Evolutionary conservation across 1,139 yeast species (phyloP).

Genomic region (Sugiyamaella sp.): DNA sequence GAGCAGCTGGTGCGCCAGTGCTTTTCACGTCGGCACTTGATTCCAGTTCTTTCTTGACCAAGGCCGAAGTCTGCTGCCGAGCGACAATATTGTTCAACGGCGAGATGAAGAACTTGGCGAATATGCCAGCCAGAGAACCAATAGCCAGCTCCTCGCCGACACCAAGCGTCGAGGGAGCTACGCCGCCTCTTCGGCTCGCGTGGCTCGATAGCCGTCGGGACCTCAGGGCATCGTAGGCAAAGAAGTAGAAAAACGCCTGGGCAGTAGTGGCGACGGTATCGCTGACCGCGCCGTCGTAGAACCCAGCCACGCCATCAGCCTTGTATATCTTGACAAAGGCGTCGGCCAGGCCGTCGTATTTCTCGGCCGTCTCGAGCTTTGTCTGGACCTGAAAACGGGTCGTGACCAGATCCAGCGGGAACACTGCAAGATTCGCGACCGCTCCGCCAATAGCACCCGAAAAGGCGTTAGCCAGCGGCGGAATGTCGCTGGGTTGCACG

Average conservation of each 20-base stretch:
- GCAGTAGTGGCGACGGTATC: constrained; percentile 40
- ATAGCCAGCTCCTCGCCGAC: constrained; percentile 85
- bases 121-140: constrained; percentile 71
- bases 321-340: constrained; percentile 58
- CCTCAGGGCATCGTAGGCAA: constrained; percentile 84
- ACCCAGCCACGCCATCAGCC: constrained; percentile 55
- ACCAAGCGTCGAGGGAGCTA: constrained; percentile 75
- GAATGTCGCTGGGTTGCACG: constrained; percentile 36
- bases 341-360: constrained; percentile 60
- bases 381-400: constrained; percentile 71
- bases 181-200: constrained; percentile 77
- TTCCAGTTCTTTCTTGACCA: constrained; percentile 12
- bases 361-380: constrained; percentile 30
- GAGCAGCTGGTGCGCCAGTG: neutral
- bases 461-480: constrained; percentile 61
- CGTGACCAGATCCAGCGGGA: constrained; percentile 73
- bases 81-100: constrained; percentile 42
- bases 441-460: constrained; percentile 83
- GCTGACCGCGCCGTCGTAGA: constrained; percentile 67
- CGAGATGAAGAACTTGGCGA: constrained; percentile 41
- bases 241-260: constrained; percentile 51
- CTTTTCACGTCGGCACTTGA: neutral
- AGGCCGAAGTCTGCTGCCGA: constrained; percentile 40
- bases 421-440: constrained; percentile 67
- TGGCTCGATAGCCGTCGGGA: constrained; percentile 80